Conservation (phyloP, 192 early-diverging fungal species). For the Geranomyces michiganensis region DNA sequence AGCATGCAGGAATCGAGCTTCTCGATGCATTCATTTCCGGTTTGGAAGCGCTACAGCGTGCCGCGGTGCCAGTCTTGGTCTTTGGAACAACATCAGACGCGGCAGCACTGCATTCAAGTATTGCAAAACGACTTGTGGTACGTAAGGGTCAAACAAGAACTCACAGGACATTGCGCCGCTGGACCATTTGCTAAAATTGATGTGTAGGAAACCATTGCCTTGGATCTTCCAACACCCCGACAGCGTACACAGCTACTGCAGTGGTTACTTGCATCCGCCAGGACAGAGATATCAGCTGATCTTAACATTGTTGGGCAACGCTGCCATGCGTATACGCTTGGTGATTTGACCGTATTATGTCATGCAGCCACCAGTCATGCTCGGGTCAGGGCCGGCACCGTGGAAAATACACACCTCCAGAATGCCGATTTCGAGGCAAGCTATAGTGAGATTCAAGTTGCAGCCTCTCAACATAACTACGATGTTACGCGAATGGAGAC, state of each 20-base stretch:
- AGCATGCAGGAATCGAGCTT: constrained; percentile 2
- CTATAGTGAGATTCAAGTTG: background rate
- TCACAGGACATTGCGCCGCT: background rate
- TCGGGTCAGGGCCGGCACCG: constrained; percentile 16
- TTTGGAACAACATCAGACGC: background rate
- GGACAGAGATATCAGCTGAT: constrained; percentile 11
- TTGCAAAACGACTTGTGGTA: constrained; percentile 6
- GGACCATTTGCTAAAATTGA: background rate
- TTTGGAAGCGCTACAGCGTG: background rate
- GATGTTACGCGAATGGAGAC: constrained; percentile 48
- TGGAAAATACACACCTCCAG: background rate
- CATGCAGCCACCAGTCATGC: constrained; percentile 33
- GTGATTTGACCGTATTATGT: constrained; percentile 56
- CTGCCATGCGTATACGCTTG: constrained; percentile 61
- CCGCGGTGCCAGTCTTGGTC: background rate
- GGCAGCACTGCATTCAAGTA: background rate
- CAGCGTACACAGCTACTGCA: constrained; percentile 50
- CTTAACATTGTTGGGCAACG: constrained; percentile 36
- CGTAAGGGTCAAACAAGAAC: background rate
- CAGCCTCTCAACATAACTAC: background rate
- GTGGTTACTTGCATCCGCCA: constrained; percentile 23
- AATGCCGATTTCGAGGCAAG: background rate
- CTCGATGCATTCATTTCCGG: background rate
- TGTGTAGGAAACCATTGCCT: constrained; percentile 46
- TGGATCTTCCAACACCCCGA: constrained; percentile 56